These are phyloP conservation scores for Melaleuca quinquenervia DNA, from an alignment of 345 rosid species.

Conservation along the genomic window DNA sequence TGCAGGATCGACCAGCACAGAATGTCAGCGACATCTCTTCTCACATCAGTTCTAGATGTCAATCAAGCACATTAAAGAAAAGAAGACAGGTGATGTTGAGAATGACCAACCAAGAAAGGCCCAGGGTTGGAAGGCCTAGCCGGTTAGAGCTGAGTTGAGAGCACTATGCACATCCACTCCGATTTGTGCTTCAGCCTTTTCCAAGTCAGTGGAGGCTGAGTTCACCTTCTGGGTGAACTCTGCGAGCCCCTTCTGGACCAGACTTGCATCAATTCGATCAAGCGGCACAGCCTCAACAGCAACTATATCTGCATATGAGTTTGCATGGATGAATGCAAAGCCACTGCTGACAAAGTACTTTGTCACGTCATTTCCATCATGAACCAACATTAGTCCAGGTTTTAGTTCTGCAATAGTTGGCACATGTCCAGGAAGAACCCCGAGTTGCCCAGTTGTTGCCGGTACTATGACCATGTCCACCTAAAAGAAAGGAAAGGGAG, in stretches of 20 bases:
- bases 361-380: conserved; percentile 58
- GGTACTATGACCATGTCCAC: conserved; percentile 98
- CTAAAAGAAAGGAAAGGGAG: conserved; percentile 15
- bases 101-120: neutral
- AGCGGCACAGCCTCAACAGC: conserved; percentile 83
- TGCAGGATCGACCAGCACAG: neutral
- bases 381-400: conserved; percentile 81
- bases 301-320: conserved; percentile 81
- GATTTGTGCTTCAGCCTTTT: conserved; percentile 93
- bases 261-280: conserved; percentile 53
- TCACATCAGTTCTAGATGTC: neutral
- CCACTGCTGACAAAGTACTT: conserved; percentile 92
- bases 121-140: neutral
- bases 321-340: conserved; percentile 74
- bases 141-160: conserved; percentile 49
- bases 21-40: neutral
- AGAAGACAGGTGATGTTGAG: neutral
- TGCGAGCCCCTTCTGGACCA: conserved; percentile 84
- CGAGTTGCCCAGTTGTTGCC: conserved; percentile 92
- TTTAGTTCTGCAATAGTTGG: conserved; percentile 87
- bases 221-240: conserved; percentile 76
- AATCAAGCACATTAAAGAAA: neutral
- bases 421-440: conserved; percentile 91
- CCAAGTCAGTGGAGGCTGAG: conserved; percentile 80
- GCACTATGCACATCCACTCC: conserved; percentile 30